These are phyloP conservation scores for Paxillus involutus DNA, from an alignment of 768 basidiomycete species.

Conservation along the genomic window DNA sequence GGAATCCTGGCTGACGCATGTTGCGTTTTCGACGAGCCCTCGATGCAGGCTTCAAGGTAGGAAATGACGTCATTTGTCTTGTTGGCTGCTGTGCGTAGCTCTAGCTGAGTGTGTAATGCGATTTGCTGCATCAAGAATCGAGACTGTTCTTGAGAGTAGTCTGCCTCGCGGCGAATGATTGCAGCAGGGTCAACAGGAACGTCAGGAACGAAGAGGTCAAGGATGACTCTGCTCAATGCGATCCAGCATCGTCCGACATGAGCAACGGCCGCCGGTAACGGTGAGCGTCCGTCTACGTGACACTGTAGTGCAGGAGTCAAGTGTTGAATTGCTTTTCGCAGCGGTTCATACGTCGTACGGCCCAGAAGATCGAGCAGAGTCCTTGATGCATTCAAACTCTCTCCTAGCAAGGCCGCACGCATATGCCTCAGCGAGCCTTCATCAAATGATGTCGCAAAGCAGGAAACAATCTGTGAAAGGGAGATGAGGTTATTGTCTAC, in stretches of 20 bases:
- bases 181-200: conserved; percentile 85
- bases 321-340: conserved; percentile 35
- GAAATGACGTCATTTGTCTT: conserved; percentile 44
- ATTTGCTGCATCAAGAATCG: conserved; percentile 47
- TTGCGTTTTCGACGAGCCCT: conserved; percentile 28
- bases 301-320: conserved; percentile 27
- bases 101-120: conserved; percentile 53
- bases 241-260: conserved; percentile 57
- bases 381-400: conserved; percentile 18
- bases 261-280: conserved; percentile 26
- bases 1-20: conserved; percentile 29
- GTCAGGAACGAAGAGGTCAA: conserved; percentile 79
- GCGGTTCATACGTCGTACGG: conserved; percentile 30
- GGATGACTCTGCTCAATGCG: conserved; percentile 53
- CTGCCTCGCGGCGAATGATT: conserved; percentile 46
- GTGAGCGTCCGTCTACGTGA: conserved; percentile 13
- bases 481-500: conserved; percentile 3
- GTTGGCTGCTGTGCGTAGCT: conserved; percentile 58
- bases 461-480: conserved; percentile 39
- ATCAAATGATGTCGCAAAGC: conserved; percentile 44
- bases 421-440: conserved; percentile 15
- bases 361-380: conserved; percentile 32
- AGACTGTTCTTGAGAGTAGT: conserved; percentile 45
- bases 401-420: conserved; percentile 2
- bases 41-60: conserved; percentile 41